These are phyloP conservation scores for Phytophthora ohioensis DNA, from an alignment of 352 stramenopile species.

Conservation along the genomic window DNA sequence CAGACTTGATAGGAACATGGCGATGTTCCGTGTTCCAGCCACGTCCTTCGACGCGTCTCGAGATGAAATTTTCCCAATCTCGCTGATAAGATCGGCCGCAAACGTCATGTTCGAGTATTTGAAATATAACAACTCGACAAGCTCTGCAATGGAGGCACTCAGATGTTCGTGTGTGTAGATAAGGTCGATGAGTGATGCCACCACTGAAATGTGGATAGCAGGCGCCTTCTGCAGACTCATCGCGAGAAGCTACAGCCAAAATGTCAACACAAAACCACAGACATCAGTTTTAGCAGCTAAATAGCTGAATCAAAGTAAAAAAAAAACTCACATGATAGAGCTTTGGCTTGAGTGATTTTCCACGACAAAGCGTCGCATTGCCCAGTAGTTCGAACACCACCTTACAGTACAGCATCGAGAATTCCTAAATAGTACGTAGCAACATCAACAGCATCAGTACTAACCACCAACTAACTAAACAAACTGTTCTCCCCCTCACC, in stretches of 20 bases:
- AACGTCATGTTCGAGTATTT: conserved; percentile 73
- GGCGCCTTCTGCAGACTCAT: conserved; percentile 68
- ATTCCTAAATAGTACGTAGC: conserved; percentile 54
- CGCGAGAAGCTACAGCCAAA: conserved; percentile 56
- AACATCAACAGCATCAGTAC: neutral
- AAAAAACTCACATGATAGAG: conserved; percentile 66
- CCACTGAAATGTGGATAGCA: conserved; percentile 73
- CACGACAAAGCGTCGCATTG: conserved; percentile 66
- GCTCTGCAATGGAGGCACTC: conserved; percentile 62
- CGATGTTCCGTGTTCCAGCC: conserved; percentile 77
- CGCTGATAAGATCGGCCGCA: conserved; percentile 75
- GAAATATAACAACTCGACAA: conserved; percentile 69
- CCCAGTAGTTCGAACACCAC: conserved; percentile 73
- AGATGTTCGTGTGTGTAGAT: conserved; percentile 81
- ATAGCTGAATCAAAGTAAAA: neutral
- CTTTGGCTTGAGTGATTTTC: conserved; percentile 69
- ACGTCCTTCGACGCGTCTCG: conserved; percentile 77
- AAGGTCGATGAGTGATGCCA: conserved; percentile 75
- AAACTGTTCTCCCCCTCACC: conserved; percentile 29
- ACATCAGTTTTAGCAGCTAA: no score
- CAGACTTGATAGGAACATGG: conserved; percentile 72
- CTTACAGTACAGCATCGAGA: conserved; percentile 79
- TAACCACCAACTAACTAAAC: neutral
- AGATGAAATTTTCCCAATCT: conserved; percentile 80
- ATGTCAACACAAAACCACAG: neutral